These are phyloP conservation scores for Sergeia podlipaevii DNA, from an alignment of 208 protist genomes.

Conservation along the genomic window DNA sequence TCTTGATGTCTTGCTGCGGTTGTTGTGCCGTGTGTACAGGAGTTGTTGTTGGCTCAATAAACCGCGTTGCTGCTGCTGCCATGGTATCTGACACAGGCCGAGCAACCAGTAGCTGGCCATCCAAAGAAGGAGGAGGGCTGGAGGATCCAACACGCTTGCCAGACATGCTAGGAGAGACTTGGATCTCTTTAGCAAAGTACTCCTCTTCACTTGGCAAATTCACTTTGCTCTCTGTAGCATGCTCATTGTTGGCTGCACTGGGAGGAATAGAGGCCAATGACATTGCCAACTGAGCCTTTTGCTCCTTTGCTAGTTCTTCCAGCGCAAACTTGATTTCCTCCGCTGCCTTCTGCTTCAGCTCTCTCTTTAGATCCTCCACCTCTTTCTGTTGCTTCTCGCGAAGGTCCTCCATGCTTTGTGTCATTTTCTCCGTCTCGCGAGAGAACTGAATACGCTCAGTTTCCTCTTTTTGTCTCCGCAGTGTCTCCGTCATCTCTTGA, in stretches of 20 bases:
- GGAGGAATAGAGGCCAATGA: too few relatives aligned
- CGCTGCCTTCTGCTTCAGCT: slow-evolving; percentile 41
- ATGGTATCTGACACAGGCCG: too few relatives aligned
- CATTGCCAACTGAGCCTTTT: slow-evolving; percentile 4
- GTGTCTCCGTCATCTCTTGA: slow-evolving; percentile 5
- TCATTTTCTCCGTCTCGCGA: slow-evolving; percentile 15
- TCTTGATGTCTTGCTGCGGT: slow-evolving; percentile 41
- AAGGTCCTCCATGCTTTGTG: slow-evolving; percentile 20
- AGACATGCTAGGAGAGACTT: too few relatives aligned
- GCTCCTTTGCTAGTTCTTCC: slow-evolving; percentile 39
- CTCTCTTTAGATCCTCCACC: slow-evolving; percentile 33
- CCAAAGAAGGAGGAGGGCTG: too few relatives aligned
- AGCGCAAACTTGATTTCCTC: slow-evolving; percentile 47
- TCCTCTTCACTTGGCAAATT: too few relatives aligned
- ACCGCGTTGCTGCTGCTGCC: background rate
- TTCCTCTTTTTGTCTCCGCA: background rate
- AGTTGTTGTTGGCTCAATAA: background rate
- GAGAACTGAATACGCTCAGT: slow-evolving; percentile 8
- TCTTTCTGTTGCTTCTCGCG: slow-evolving; percentile 23
- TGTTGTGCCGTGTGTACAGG: too few relatives aligned
- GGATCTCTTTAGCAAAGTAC: too few relatives aligned
- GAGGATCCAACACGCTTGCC: too few relatives aligned
- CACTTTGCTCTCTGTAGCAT: background rate
- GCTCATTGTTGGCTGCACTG: background rate
- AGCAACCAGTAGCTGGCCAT: too few relatives aligned